Evolutionary conservation across 768 basidiomycete genomes (phyloP).

Genomic region (Rhodotorula graminis): DNA sequence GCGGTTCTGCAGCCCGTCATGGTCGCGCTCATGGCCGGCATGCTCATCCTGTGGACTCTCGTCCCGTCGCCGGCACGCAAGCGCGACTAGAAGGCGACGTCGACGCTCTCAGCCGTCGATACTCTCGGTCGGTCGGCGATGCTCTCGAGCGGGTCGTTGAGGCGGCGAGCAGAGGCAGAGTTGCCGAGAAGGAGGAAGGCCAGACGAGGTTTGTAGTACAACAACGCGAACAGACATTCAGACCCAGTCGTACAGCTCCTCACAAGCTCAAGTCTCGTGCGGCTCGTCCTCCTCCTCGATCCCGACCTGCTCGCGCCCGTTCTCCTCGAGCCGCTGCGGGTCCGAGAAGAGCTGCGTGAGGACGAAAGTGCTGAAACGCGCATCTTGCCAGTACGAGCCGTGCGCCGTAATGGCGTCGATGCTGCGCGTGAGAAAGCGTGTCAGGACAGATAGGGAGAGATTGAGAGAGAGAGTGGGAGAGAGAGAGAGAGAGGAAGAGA

Average conservation of each 20-base stretch:
- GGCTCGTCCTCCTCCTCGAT: slow-evolving; percentile 21
- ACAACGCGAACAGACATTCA: neutral
- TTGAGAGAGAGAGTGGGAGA: neutral
- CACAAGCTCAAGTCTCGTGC: neutral
- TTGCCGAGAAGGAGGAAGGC: neutral
- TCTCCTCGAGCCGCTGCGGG: slow-evolving; percentile 16
- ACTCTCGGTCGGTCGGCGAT: too few species aligned
- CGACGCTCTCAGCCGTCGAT: too few species aligned
- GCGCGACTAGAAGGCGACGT: slow-evolving; percentile 6
- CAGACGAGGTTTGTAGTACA: neutral
- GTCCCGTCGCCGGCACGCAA: neutral
- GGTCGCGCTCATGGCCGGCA: slow-evolving; percentile 1
- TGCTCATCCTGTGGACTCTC: neutral
- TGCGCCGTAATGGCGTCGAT: slow-evolving; percentile 1
- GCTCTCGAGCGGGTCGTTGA: too few species aligned
- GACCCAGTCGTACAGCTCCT: neutral
- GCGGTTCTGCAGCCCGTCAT: slow-evolving; percentile 28
- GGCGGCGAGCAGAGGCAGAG: too few species aligned
- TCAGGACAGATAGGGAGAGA: too few species aligned
- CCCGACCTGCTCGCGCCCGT: slow-evolving; percentile 30
- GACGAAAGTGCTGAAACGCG: slow-evolving; percentile 27
- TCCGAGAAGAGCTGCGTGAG: slow-evolving; percentile 30
- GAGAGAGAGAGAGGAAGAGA: neutral
- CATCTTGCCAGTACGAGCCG: slow-evolving; percentile 19
- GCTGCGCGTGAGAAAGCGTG: neutral